Evolutionary conservation across 257 asterid genomes (phyloP), one percentile per base, ranked within the genome.

Genomic region (Gentiana dahurica): DNA sequence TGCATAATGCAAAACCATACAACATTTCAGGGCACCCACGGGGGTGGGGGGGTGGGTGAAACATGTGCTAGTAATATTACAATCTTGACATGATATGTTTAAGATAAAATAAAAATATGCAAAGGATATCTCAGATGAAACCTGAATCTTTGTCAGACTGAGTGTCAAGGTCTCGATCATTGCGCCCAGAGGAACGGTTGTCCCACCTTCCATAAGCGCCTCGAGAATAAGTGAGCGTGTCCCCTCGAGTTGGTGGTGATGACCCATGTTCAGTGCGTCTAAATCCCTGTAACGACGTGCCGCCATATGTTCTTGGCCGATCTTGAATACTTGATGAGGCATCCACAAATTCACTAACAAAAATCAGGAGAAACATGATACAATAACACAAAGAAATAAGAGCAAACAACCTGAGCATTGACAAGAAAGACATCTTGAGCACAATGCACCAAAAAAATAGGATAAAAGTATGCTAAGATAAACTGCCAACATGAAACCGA

Each of bases 101-200:
- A 41, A 41, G 9, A 41, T 10, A 5, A 41, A 41, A 41, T 41
- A 41, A 49, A 54, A 35, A 51, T 50, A 61, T 59, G 38, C 6
- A 49, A 12, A 12, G 64, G 44, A 54, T 62, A 62, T 59, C 53
- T 59, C 45, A 59, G 62, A 52, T 50, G 45, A 51, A 66, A 86
- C 97, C 97, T 78, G 97, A 79, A 72, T 83, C 97, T 75, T 60
- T 71, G 66, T 81, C 94, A 55, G 95, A 80, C 65, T 80, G 95
- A 32, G 88, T 70, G 68, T 83, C 97, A 63, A 72, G 75, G 48
- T 89, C 95, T 56, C 79, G 87, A 61, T 89, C 94, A 73, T 80
- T 77, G 47, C 82, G 79, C 32, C 66, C 79, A 57, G 92, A 76
- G 44, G 86, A 68, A 63, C 89, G 97, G 67, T 68, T 75, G 39